phyloP scores from a whole-genome alignment of 208 protist species.

The Crithidia fasciculata region DNA sequence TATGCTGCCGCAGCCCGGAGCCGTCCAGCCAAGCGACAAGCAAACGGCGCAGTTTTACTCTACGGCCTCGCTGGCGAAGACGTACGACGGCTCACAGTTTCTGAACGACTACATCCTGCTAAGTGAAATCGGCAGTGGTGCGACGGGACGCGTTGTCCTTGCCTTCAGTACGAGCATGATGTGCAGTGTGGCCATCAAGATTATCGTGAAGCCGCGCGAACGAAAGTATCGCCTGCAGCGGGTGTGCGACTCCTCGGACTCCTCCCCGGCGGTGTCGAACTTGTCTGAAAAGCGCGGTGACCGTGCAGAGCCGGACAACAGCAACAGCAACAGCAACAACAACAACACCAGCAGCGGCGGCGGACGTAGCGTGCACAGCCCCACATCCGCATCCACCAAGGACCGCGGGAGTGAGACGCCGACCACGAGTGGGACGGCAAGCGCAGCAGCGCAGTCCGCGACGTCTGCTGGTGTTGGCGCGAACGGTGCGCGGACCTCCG shows the following conservation, averaged over 20 bases:
- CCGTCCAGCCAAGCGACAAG: not conserved
- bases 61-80: constrained; percentile 33
- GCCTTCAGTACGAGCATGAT: constrained; percentile 53
- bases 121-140: constrained; percentile 71
- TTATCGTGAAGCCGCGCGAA: constrained; percentile 67
- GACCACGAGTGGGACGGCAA: no score
- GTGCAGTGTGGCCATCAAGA: constrained; percentile 76
- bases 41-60: constrained; percentile 30
- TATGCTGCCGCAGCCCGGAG: not conserved
- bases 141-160: constrained; percentile 71
- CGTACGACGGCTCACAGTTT: constrained; percentile 37
- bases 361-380: no score
- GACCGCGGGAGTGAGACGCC: no score
- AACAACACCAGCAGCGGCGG: not conserved
- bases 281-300: not conserved
- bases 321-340: not conserved
- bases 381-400: no score
- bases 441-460: no score
- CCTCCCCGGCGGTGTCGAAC: not conserved
- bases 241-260: not conserved
- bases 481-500: no score
- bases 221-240: constrained; percentile 18
- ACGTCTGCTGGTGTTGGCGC: no score
- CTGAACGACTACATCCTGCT: constrained; percentile 84
- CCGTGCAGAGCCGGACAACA: not conserved